phyloP scores from a whole-genome alignment of 176 grass and related monocot species.

The Zizania latifolia region DNA sequence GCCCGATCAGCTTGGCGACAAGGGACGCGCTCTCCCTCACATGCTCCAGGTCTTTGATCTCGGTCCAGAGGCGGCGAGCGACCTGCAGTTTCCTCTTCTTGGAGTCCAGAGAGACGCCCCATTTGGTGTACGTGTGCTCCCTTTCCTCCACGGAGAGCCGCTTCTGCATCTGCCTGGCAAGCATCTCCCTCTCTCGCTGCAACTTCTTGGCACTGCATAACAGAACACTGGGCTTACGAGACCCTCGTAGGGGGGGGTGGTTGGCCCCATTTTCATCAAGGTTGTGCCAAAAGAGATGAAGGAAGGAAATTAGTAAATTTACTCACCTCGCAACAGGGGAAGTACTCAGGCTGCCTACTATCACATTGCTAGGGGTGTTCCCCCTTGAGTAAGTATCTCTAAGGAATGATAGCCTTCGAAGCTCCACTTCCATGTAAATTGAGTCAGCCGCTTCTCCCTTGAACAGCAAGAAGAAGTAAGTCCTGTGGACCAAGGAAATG shows the following conservation, averaged over 20 bases:
- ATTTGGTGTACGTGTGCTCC: conserved; percentile 69
- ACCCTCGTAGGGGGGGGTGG: not conserved
- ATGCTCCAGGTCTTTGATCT: conserved; percentile 62
- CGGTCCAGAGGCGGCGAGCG: conserved; percentile 57
- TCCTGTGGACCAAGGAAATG: conserved; percentile 85
- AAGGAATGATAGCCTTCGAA: conserved; percentile 69
- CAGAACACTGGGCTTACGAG: not conserved
- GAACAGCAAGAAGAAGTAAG: conserved; percentile 88
- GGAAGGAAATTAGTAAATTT: not conserved
- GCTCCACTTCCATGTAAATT: conserved; percentile 97
- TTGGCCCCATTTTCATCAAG: not conserved
- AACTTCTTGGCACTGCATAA: conserved; percentile 54
- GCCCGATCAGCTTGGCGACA: conserved; percentile 68
- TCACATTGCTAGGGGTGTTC: conserved; percentile 30
- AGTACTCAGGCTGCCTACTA: conserved; percentile 40
- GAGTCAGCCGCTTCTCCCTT: conserved; percentile 82
- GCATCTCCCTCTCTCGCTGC: conserved; percentile 75
- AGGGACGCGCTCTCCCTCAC: conserved; percentile 78
- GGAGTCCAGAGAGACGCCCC: conserved; percentile 68
- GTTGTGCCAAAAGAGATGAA: not conserved
- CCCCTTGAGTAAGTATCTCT: conserved; percentile 50
- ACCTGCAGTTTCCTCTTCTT: conserved; percentile 86
- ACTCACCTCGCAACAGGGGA: conserved; percentile 55
- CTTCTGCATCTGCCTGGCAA: conserved; percentile 73
- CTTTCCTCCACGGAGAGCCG: conserved; percentile 52